A percentile compares a stretch with the other conserved stretches of the same genome.
Conservation (phyloP, 495 filamentous ascomycete genomes). For the Aspergillus conjunctus region DNA sequence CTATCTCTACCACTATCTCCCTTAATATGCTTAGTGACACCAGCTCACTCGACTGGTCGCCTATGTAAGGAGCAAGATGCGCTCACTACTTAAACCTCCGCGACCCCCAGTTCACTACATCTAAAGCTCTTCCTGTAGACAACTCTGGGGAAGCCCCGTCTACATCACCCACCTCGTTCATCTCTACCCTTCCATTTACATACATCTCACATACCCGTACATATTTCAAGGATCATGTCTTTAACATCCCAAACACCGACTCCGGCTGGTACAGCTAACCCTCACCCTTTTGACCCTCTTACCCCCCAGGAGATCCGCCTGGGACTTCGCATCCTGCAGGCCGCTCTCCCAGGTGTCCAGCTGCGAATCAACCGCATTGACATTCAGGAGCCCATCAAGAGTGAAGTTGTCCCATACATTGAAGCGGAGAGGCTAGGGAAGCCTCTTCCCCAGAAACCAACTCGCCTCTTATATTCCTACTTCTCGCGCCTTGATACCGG, state of each 20-base stretch:
- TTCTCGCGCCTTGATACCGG: constrained; percentile 48
- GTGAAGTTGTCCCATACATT: constrained; percentile 45
- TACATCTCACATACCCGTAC: constrained; percentile 2
- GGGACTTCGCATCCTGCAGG: constrained; percentile 41
- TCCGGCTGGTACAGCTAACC: constrained; percentile 11
- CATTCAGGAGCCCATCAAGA: constrained; percentile 46
- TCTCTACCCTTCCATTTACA: not conserved
- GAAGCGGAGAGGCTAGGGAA: constrained; percentile 42
- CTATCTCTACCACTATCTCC: constrained; percentile 1
- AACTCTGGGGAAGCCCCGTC: not conserved
- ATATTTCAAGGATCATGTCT: constrained; percentile 20
- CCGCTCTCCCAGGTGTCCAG: constrained; percentile 42
- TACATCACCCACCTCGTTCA: not conserved
- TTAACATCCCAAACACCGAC: constrained; percentile 17
- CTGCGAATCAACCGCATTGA: constrained; percentile 51
- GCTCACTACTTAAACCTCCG: constrained; percentile 10
- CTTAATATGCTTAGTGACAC: not conserved
- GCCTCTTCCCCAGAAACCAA: constrained; percentile 38
- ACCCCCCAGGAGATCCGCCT: constrained; percentile 46
- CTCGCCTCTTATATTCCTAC: constrained; percentile 42
- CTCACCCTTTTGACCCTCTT: constrained; percentile 49
- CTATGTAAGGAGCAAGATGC: constrained; percentile 1
- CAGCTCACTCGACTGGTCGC: not conserved
- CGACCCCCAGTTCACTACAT: not conserved
- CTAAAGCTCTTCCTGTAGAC: not conserved